Evolutionary conservation across 1,284 basidiomycete species (phyloP).

Genomic region (Xerocomus nothofagi): DNA sequence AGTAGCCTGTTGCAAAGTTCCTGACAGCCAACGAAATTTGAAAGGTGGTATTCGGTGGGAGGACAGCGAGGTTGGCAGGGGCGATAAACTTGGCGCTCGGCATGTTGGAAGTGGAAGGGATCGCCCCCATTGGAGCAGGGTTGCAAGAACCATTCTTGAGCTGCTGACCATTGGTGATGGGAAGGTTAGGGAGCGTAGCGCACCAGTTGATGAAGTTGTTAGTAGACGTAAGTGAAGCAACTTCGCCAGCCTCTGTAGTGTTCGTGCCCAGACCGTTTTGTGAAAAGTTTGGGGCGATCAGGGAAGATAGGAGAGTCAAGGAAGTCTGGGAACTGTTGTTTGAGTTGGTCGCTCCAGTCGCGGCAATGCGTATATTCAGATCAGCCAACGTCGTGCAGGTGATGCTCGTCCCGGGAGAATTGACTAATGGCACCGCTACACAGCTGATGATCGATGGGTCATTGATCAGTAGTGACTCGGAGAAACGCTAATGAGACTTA

Average conservation of each 20-base stretch:
- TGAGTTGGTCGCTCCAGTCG: conserved; percentile 42
- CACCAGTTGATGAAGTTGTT: conserved; percentile 60
- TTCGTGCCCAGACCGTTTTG: conserved; percentile 44
- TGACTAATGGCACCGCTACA: conserved; percentile 52
- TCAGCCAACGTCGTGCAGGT: conserved; percentile 47
- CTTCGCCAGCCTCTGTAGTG: conserved; percentile 36
- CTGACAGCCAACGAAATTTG: conserved; percentile 46
- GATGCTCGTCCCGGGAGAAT: conserved; percentile 44
- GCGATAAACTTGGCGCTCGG: conserved; percentile 50
- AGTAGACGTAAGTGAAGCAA: conserved; percentile 46
- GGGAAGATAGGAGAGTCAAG: conserved; percentile 43
- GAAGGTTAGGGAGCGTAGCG: conserved; percentile 31
- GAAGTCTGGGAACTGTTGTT: conserved; percentile 40
- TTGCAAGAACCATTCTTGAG: conserved; percentile 56
- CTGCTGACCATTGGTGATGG: conserved; percentile 46
- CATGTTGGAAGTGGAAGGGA: conserved; percentile 45
- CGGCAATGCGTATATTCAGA: conserved; percentile 40
- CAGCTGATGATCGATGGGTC: conserved; percentile 39
- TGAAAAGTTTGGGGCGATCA: conserved; percentile 48
- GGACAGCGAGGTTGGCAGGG: conserved; percentile 44
- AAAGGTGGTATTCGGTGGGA: conserved; percentile 48
- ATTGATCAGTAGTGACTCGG: not conserved
- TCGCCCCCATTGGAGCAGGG: conserved; percentile 49
- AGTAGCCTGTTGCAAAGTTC: conserved; percentile 52
- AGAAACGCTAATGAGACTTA: conserved; percentile 32